Evolutionary conservation across 306 rosid genomes (phyloP).

Genomic region (Boehmeria nivea): DNA sequence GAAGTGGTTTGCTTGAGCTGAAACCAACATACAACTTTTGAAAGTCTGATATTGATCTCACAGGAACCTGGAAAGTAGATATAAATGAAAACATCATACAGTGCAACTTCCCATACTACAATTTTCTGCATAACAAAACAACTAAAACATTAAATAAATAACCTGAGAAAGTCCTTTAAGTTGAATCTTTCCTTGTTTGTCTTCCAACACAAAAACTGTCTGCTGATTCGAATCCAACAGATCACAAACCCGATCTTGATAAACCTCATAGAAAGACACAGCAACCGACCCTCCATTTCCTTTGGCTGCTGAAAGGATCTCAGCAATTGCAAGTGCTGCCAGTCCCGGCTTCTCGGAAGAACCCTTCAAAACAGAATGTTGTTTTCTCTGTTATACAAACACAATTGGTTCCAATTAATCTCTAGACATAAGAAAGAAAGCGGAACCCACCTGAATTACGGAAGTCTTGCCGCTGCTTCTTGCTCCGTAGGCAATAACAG

Average conservation of each 20-base stretch:
- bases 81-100: neutral
- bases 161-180: slow-evolving; percentile 79
- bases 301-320: slow-evolving; percentile 53
- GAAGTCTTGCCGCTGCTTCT: slow-evolving; percentile 80
- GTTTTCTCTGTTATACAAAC: neutral
- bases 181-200: slow-evolving; percentile 55
- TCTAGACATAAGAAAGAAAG: neutral
- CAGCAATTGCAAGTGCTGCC: slow-evolving; percentile 55
- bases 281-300: slow-evolving; percentile 40
- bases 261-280: slow-evolving; percentile 71
- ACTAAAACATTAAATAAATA: slow-evolving; percentile 23
- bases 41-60: slow-evolving; percentile 61
- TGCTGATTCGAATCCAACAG: slow-evolving; percentile 52
- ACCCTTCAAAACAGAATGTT: slow-evolving; percentile 66
- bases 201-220: slow-evolving; percentile 56
- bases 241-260: slow-evolving; percentile 70
- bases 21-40: slow-evolving; percentile 41
- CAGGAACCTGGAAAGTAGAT: slow-evolving; percentile 41
- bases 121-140: neutral
- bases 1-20: slow-evolving; percentile 39
- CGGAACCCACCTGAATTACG: slow-evolving; percentile 57
- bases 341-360: slow-evolving; percentile 62
- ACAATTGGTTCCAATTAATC: neutral
- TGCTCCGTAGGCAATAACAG: slow-evolving; percentile 77
- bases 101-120: neutral